Conservation (phyloP, 768 basidiomycete species). For the Mycena metata region DNA sequence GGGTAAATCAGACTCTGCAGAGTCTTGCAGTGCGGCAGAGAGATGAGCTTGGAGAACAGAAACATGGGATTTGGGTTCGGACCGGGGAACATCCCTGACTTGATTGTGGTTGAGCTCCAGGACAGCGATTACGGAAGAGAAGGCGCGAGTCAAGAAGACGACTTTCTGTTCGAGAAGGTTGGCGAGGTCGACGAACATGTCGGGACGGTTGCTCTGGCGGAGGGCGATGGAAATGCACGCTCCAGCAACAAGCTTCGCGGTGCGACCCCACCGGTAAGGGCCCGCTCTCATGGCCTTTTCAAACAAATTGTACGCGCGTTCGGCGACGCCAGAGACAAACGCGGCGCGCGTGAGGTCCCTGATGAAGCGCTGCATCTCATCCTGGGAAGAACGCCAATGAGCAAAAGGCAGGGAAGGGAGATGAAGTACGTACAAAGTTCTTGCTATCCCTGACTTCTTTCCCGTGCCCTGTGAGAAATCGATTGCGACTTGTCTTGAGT, state of each 20-base stretch:
- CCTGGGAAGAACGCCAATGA: constrained; percentile 52
- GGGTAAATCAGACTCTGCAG: constrained; percentile 55
- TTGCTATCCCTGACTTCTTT: constrained; percentile 74
- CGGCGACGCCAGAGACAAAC: constrained; percentile 69
- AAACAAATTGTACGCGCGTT: constrained; percentile 78
- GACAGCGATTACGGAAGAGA: constrained; percentile 63
- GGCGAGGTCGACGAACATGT: constrained; percentile 78
- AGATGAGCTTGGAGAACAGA: constrained; percentile 69
- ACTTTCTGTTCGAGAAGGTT: constrained; percentile 70
- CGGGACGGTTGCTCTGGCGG: constrained; percentile 77
- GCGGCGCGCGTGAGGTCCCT: constrained; percentile 70
- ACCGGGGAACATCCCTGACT: constrained; percentile 54
- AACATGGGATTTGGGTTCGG: constrained; percentile 74
- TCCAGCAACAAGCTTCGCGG: constrained; percentile 76
- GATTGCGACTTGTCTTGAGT: constrained; percentile 65
- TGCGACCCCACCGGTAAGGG: constrained; percentile 80
- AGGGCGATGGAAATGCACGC: constrained; percentile 79
- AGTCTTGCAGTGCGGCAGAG: constrained; percentile 49
- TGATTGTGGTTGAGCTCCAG: constrained; percentile 56
- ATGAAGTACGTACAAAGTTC: constrained; percentile 65
- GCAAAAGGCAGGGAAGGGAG: constrained; percentile 31
- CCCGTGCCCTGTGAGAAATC: constrained; percentile 75
- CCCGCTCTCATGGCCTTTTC: constrained; percentile 73
- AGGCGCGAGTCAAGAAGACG: constrained; percentile 66
- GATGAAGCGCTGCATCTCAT: constrained; percentile 75